Percentiles rank a stretch among this genome's conserved stretches.
These are phyloP conservation scores for Vaccinium macrocarpon DNA, from an alignment of 148 eudicot genomes.

Conservation along the genomic window DNA sequence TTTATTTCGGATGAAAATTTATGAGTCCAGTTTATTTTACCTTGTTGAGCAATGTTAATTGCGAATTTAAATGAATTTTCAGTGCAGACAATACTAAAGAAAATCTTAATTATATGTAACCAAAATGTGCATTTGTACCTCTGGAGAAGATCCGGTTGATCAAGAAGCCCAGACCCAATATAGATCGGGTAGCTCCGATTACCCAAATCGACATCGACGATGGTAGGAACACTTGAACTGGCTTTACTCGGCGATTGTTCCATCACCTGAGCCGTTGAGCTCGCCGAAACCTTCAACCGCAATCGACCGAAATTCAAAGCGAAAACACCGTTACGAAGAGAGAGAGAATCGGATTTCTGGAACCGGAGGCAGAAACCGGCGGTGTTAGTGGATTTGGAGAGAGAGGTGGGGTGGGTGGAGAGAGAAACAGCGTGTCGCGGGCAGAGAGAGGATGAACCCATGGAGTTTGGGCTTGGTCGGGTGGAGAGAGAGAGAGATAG, in stretches of 20 bases:
- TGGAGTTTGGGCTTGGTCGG: conserved; percentile 15
- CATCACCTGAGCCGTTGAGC: conserved; percentile 46
- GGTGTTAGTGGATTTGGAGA: conserved; percentile 11
- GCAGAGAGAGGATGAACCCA: conserved; percentile 16
- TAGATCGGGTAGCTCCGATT: conserved; percentile 93
- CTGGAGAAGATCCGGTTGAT: conserved; percentile 80
- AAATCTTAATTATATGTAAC: too few relatives aligned
- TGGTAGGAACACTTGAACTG: conserved; percentile 39
- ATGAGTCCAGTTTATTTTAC: too few relatives aligned
- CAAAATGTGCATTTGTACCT: conserved; percentile 32
- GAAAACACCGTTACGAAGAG: conserved; percentile 5
- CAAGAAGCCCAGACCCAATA: conserved; percentile 82
- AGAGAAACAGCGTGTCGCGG: conserved; percentile 10
- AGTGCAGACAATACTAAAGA: too few relatives aligned
- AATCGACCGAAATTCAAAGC: background rate
- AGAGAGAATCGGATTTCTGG: background rate
- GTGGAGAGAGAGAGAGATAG: background rate
- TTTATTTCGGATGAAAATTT: too few relatives aligned
- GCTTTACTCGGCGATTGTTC: conserved; percentile 25
- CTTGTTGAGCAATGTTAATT: too few relatives aligned
- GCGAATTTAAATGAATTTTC: too few relatives aligned
- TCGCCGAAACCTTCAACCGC: conserved; percentile 34
- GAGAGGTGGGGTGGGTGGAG: conserved; percentile 28
- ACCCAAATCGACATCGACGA: conserved; percentile 84
- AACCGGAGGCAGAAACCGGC: conserved; percentile 14